These are phyloP conservation scores for sweet orange (Citrus sinensis) DNA, from an alignment of 345 rosid genomes.

Conservation along the genomic window DVS_A1.0 CM039162.1:28817001-28817500, in stretches of 20 bases:
- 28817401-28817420: conserved; percentile 88
- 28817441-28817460: conserved; percentile 3
- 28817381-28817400: conserved; percentile 84
- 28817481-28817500: not conserved
- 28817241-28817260: conserved; percentile 4
- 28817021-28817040: conserved; percentile 42
- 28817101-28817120: not conserved
- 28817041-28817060: conserved; percentile 34
- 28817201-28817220: conserved; percentile 7
- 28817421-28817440: conserved; percentile 54
- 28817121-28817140: conserved; percentile 23
- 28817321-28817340: not conserved
- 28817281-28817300: conserved; percentile 15
- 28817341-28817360: conserved; percentile 34
- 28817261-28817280: conserved; percentile 11
- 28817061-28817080: conserved; percentile 6
- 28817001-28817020: conserved; percentile 31
- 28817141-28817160: conserved; percentile 20
- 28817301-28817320: conserved; percentile 5
- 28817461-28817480: not conserved
- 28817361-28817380: conserved; percentile 31
- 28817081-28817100: conserved; percentile 3
- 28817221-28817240: not conserved
- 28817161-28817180: conserved; percentile 1
- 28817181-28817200: conserved; percentile 15